Percentiles rank a stretch among this genome's conserved stretches.
phyloP scores from a whole-genome alignment of 805 yeast species.

The Zygosaccharomyces bisporus region DNA sequence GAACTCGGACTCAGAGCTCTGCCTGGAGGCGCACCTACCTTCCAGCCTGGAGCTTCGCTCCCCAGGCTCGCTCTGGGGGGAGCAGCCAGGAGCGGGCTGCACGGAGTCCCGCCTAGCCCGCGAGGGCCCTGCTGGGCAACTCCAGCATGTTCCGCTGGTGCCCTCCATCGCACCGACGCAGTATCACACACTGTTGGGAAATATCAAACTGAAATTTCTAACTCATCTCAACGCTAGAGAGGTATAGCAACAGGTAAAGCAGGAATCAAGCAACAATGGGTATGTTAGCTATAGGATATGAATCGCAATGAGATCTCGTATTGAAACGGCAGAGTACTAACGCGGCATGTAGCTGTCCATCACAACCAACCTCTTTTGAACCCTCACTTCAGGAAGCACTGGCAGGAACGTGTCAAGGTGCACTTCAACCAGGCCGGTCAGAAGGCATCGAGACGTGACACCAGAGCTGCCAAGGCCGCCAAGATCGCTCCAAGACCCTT shows the following conservation, averaged over 20 bases:
- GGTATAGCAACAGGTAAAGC: constrained; percentile 23
- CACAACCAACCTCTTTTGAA: constrained; percentile 98
- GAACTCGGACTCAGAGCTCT: background rate
- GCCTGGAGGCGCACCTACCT: background rate
- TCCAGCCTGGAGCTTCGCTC: background rate
- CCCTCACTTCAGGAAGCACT: constrained; percentile 99
- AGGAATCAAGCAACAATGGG: constrained; percentile 43
- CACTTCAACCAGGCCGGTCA: constrained; percentile 99
- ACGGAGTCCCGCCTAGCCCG: too few species aligned
- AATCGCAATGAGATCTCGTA: background rate
- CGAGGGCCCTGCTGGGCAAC: background rate
- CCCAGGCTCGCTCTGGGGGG: too few species aligned
- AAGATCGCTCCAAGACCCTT: constrained; percentile 96
- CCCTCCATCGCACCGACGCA: constrained; percentile 4
- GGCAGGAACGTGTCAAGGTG: constrained; percentile 99
- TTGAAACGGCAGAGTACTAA: background rate
- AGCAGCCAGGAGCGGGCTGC: too few species aligned
- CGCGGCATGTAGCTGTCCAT: constrained; percentile 69
- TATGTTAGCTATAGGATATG: constrained; percentile 28
- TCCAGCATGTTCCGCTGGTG: too few species aligned
- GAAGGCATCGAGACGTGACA: constrained; percentile 93
- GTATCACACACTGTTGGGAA: constrained; percentile 2
- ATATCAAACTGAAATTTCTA: constrained; percentile 2
- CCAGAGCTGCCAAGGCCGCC: constrained; percentile 93
- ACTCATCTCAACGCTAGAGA: background rate